Evolutionary conservation across 108 stramenopile species (phyloP).

Genomic region (Fistulifera solaris): DNA sequence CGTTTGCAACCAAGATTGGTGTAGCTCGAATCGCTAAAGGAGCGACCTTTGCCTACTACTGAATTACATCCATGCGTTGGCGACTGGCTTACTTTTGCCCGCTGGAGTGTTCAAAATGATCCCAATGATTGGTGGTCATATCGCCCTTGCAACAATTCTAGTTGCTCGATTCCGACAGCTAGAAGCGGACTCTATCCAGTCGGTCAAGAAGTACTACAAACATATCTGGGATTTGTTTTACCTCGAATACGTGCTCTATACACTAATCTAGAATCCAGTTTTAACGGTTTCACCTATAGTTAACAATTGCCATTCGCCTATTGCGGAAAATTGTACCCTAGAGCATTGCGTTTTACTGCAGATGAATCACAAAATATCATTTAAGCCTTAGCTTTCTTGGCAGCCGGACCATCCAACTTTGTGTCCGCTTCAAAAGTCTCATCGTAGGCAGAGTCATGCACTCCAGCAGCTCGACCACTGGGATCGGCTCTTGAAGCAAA

Average conservation of each 20-base stretch:
- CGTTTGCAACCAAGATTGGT: slow-evolving; percentile 84
- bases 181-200: slow-evolving; percentile 66
- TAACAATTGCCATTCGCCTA: background rate
- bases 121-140: slow-evolving; percentile 91
- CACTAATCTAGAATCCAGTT: slow-evolving; percentile 62
- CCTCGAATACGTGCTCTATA: slow-evolving; percentile 89
- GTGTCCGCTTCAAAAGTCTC: slow-evolving; percentile 75
- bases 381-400: slow-evolving; percentile 59
- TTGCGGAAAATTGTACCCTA: background rate
- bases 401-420: slow-evolving; percentile 25
- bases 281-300: background rate
- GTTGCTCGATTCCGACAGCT: slow-evolving; percentile 45
- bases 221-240: slow-evolving; percentile 97
- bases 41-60: slow-evolving; percentile 63
- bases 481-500: slow-evolving; percentile 85
- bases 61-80: slow-evolving; percentile 87
- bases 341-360: too few species aligned
- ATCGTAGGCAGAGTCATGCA: slow-evolving; percentile 89
- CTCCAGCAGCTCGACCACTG: slow-evolving; percentile 94
- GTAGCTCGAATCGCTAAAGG: slow-evolving; percentile 77
- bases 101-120: slow-evolving; percentile 61
- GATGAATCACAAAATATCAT: too few species aligned
- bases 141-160: slow-evolving; percentile 50
- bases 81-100: slow-evolving; percentile 49
- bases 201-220: slow-evolving; percentile 90